phyloP scores from a whole-genome alignment of 345 rosid species.

The Citrus unshiu region DNA sequence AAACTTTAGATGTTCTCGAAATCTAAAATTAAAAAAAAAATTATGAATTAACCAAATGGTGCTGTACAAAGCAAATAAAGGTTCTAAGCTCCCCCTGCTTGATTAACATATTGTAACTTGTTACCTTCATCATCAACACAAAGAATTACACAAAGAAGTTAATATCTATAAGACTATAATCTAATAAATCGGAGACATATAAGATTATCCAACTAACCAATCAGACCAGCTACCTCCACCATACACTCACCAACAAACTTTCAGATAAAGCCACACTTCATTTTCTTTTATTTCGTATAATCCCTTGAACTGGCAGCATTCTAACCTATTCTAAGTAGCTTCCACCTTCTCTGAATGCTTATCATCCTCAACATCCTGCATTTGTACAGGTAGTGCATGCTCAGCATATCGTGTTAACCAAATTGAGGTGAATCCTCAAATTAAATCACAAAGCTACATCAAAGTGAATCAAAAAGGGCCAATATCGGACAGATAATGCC shows the following conservation, averaged over 20 bases:
- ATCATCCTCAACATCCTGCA: slow-evolving; percentile 70
- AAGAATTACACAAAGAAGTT: slow-evolving; percentile 8
- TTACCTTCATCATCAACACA: background rate
- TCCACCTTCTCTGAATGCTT: slow-evolving; percentile 28
- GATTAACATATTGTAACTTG: background rate
- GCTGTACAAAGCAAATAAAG: slow-evolving; percentile 28
- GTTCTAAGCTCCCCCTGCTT: background rate
- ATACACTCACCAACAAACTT: background rate
- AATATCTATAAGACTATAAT: background rate
- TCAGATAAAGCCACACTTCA: background rate
- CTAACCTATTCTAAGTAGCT: slow-evolving; percentile 7
- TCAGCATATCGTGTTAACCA: background rate
- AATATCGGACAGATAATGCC: background rate
- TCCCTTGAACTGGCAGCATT: background rate
- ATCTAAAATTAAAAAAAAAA: too few relatives aligned
- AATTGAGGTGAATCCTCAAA: background rate
- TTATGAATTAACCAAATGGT: slow-evolving; percentile 1
- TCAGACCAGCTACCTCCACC: background rate
- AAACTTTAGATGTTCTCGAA: too few relatives aligned
- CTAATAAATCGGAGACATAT: slow-evolving; percentile 5
- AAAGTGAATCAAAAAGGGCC: background rate
- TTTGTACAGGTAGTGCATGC: background rate
- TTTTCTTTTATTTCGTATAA: background rate
- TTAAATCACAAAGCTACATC: background rate
- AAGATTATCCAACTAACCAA: background rate